phyloP scores from a whole-genome alignment of 2,329 filamentous ascomycete genomes.

The Fusarium sp. region DNA sequence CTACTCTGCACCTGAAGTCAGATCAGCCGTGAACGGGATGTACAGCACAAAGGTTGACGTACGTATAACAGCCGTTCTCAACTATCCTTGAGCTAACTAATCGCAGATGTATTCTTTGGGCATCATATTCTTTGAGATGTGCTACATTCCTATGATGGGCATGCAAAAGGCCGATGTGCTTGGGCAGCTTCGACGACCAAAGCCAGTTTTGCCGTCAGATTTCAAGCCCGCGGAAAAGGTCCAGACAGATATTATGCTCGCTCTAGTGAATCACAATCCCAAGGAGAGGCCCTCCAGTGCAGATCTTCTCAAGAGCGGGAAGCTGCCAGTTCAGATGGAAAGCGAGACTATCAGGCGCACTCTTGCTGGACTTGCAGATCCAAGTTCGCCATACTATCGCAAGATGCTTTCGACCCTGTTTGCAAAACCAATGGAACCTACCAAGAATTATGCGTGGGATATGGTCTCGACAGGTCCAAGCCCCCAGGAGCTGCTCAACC shows the following conservation, averaged over 20 bases:
- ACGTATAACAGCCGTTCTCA: slow-evolving; percentile 53
- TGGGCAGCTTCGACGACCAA: slow-evolving; percentile 76
- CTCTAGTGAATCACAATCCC: slow-evolving; percentile 86
- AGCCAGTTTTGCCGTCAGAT: slow-evolving; percentile 79
- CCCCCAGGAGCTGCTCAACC: slow-evolving; percentile 76
- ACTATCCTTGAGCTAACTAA: slow-evolving; percentile 23
- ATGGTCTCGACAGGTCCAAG: slow-evolving; percentile 72
- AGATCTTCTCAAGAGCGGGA: slow-evolving; percentile 87
- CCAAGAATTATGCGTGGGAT: slow-evolving; percentile 87
- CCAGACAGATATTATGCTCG: slow-evolving; percentile 84
- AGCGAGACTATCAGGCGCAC: slow-evolving; percentile 91
- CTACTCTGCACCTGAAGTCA: slow-evolving; percentile 94
- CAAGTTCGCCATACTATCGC: slow-evolving; percentile 88
- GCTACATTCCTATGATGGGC: slow-evolving; percentile 76
- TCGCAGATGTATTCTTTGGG: slow-evolving; percentile 92
- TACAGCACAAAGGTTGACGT: slow-evolving; percentile 96
- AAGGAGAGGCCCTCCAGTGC: slow-evolving; percentile 85
- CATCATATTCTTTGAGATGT: slow-evolving; percentile 99
- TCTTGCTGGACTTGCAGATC: slow-evolving; percentile 84
- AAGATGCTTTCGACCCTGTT: slow-evolving; percentile 93
- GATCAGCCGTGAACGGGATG: slow-evolving; percentile 79
- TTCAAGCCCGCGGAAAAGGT: slow-evolving; percentile 80
- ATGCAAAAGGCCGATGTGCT: slow-evolving; percentile 78
- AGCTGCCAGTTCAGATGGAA: slow-evolving; percentile 91
- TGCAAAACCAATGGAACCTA: slow-evolving; percentile 79